Evolutionary conservation across 2,329 filamentous ascomycete genomes (phyloP).

Genomic region (Gremmenia infestans): DNA sequence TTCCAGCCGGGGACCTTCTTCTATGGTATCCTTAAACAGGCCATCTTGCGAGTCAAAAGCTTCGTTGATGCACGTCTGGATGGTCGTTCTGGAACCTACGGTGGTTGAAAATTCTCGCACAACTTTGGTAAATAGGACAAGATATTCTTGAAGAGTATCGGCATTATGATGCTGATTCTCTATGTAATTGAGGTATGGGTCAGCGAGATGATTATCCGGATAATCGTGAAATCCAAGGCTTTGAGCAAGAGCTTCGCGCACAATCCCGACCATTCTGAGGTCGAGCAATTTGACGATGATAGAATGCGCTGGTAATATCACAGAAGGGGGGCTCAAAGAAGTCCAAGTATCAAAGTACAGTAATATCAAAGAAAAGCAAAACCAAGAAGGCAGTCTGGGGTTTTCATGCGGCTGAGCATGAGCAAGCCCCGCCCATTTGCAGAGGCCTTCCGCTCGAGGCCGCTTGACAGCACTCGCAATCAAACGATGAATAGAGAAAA

Average conservation of each 20-base stretch:
- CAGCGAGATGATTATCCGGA: neutral
- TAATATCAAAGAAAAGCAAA: neutral
- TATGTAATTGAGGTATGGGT: constrained; percentile 3
- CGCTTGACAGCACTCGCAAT: neutral
- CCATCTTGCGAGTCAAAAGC: neutral
- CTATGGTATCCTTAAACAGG: neutral
- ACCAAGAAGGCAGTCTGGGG: neutral
- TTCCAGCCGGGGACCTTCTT: neutral
- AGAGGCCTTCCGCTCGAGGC: neutral
- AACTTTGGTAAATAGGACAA: neutral
- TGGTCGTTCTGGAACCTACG: neutral
- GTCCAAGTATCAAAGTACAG: neutral
- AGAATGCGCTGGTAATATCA: too few relatives aligned
- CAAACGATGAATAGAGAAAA: neutral
- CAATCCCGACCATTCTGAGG: neutral
- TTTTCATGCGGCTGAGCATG: neutral
- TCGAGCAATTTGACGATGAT: neutral
- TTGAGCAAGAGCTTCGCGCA: neutral
- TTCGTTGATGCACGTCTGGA: neutral
- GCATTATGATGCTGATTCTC: neutral
- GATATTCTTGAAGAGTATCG: neutral
- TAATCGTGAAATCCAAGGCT: neutral
- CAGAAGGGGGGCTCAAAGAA: neutral
- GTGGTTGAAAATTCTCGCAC: neutral
- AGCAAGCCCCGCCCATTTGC: neutral